Percentiles rank a stretch among this genome's conserved stretches.
phyloP scores from a whole-genome alignment of 805 yeast species.

The Saccharomycopsis schoenii region DNA sequence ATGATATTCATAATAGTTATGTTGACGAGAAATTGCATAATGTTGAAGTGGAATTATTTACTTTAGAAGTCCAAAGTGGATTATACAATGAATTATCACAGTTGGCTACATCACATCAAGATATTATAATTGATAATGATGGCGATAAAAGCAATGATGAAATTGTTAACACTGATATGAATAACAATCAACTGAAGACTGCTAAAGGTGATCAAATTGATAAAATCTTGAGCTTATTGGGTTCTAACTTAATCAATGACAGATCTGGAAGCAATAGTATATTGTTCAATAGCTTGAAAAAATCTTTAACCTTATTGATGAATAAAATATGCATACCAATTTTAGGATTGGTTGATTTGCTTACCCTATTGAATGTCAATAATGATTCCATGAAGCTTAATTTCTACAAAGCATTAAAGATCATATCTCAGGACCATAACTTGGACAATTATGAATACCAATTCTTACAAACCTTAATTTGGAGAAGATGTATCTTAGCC shows the following conservation, averaged over 20 bases:
- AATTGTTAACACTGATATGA: neutral
- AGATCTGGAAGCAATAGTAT: slow-evolving; percentile 1
- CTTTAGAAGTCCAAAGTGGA: slow-evolving; percentile 40
- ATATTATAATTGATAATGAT: neutral
- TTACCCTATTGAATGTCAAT: slow-evolving; percentile 35
- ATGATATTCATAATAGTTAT: slow-evolving; percentile 14
- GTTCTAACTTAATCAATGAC: slow-evolving; percentile 22
- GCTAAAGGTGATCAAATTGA: slow-evolving; percentile 18
- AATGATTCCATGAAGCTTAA: slow-evolving; percentile 23
- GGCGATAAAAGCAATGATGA: neutral
- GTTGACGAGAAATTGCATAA: slow-evolving; percentile 27
- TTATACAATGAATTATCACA: slow-evolving; percentile 23
- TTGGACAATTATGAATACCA: slow-evolving; percentile 24
- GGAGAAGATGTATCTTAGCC: slow-evolving; percentile 48
- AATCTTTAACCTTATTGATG: slow-evolving; percentile 26
- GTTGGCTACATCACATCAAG: neutral
- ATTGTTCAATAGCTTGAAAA: slow-evolving; percentile 18
- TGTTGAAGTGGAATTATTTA: slow-evolving; percentile 41
- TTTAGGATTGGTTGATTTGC: slow-evolving; percentile 41
- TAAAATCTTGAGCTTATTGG: slow-evolving; percentile 21
- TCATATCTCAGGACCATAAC: slow-evolving; percentile 32
- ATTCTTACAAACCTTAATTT: slow-evolving; percentile 32
- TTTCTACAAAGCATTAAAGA: slow-evolving; percentile 39
- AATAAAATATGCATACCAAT: slow-evolving; percentile 31
- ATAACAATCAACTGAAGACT: neutral